phyloP scores from a whole-genome alignment of 208 protist species.

The Endotrypanum monterogeii region DNA sequence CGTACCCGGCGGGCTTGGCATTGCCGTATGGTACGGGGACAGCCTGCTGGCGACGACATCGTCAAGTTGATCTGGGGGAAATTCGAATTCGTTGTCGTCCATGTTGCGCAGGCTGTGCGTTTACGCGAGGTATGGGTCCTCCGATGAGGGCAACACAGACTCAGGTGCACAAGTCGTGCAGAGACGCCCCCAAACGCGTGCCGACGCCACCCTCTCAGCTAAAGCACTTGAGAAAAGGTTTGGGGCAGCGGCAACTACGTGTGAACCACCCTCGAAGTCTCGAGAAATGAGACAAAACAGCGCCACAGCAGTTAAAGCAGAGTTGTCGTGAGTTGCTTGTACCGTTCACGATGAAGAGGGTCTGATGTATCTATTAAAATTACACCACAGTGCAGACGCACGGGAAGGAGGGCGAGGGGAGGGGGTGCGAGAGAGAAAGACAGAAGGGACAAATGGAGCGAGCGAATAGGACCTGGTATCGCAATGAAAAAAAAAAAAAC shows the following conservation, averaged over 20 bases:
- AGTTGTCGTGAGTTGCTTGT: background rate
- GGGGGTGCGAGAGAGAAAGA: background rate
- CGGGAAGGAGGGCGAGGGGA: background rate
- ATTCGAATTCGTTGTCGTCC: constrained; percentile 82
- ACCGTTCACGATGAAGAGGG: background rate
- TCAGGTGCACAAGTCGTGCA: background rate
- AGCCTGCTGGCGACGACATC: constrained; percentile 30
- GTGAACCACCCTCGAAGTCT: background rate
- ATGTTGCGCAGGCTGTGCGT: constrained; percentile 7
- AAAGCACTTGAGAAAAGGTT: background rate
- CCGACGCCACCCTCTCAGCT: background rate
- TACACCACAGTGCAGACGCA: background rate
- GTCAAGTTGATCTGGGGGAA: constrained; percentile 63
- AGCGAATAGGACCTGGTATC: no score
- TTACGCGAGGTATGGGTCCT: background rate
- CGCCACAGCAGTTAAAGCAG: background rate
- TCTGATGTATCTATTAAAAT: background rate
- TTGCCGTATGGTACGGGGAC: constrained; percentile 9
- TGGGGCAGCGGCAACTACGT: background rate
- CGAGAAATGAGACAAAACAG: background rate
- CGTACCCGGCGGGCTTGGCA: constrained; percentile 3
- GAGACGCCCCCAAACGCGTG: background rate
- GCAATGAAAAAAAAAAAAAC: background rate
- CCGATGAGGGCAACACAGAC: background rate
- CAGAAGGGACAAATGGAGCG: background rate